These are phyloP conservation scores for Irpex sp. DNA, from an alignment of 1,284 basidiomycete species.

Conservation along the genomic window DNA sequence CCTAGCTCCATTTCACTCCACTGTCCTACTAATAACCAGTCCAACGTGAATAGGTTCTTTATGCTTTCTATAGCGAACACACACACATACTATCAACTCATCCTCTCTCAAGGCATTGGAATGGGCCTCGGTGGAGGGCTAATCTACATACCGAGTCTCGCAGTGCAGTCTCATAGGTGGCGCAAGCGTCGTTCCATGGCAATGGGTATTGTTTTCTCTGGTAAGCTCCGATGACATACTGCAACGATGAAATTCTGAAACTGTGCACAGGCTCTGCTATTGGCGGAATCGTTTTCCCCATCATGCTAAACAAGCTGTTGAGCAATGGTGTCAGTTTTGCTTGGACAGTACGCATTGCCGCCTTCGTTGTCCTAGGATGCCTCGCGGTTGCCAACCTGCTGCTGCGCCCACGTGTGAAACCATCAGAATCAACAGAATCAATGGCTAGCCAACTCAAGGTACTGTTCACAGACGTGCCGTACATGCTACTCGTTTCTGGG, in stretches of 20 bases:
- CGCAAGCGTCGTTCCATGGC: conserved; percentile 9
- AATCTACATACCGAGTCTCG: conserved; percentile 18
- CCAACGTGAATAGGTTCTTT: conserved; percentile 13
- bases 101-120: conserved; percentile 31
- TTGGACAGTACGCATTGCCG: conserved; percentile 6
- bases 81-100: conserved; percentile 18
- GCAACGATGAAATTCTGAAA: background rate
- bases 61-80: conserved; percentile 19
- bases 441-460: background rate
- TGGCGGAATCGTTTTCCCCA: conserved; percentile 20
- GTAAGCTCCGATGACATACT: background rate
- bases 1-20: background rate
- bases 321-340: conserved; percentile 10
- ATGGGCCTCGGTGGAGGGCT: conserved; percentile 36
- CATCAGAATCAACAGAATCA: background rate
- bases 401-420: background rate
- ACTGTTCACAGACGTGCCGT: background rate
- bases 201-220: conserved; percentile 7
- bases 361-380: conserved; percentile 2
- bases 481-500: background rate
- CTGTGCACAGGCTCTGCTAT: conserved; percentile 13
- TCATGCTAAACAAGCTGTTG: conserved; percentile 22
- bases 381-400: conserved; percentile 1
- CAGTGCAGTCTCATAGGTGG: conserved; percentile 7
- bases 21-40: background rate